Percentiles rank a stretch among this genome's conserved stretches.
phyloP scores from a whole-genome alignment of 2,329 filamentous ascomycete genomes.

The Pseudocercospora cruenta region DNA sequence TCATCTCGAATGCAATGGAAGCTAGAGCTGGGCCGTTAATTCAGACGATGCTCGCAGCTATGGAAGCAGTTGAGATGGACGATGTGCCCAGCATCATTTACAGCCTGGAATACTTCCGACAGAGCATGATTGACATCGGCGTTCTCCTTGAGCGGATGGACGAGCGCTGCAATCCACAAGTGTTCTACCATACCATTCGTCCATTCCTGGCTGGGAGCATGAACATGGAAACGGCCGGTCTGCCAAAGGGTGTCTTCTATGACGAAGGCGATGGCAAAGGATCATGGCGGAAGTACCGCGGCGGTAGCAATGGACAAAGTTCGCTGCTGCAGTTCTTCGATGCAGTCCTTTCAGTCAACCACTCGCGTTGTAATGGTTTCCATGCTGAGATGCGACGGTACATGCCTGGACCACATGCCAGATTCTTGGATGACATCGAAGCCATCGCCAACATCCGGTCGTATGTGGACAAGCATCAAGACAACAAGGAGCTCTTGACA shows the following conservation, averaged over 20 bases:
- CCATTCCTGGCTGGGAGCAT: conserved; percentile 58
- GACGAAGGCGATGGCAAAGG: conserved; percentile 54
- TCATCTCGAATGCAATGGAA: conserved; percentile 58
- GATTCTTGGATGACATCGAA: conserved; percentile 54
- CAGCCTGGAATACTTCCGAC: conserved; percentile 46
- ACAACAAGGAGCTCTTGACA: conserved; percentile 41
- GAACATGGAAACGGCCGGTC: conserved; percentile 56
- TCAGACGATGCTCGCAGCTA: conserved; percentile 51
- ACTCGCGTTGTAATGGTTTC: conserved; percentile 36
- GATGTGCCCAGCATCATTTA: conserved; percentile 44
- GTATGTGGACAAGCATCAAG: conserved; percentile 45
- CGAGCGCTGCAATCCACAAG: conserved; percentile 51
- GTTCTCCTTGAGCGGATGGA: conserved; percentile 55
- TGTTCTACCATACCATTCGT: conserved; percentile 58
- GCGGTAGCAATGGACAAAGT: conserved; percentile 60
- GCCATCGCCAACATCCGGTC: conserved; percentile 50
- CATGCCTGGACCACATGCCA: conserved; percentile 57
- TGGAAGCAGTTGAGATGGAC: conserved; percentile 48
- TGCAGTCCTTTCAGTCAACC: conserved; percentile 55
- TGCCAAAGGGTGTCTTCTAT: conserved; percentile 58
- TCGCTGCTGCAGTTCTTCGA: conserved; percentile 60
- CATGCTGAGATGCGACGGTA: conserved; percentile 56
- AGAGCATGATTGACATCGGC: conserved; percentile 48
- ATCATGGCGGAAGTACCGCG: conserved; percentile 55
- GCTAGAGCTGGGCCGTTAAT: conserved; percentile 53